A percentile compares a stretch with the other conserved stretches of the same genome.
These are phyloP conservation scores for Thielaviopsis ethacetica DNA, from an alignment of 2,329 filamentous ascomycete genomes.

Conservation along the genomic window DNA sequence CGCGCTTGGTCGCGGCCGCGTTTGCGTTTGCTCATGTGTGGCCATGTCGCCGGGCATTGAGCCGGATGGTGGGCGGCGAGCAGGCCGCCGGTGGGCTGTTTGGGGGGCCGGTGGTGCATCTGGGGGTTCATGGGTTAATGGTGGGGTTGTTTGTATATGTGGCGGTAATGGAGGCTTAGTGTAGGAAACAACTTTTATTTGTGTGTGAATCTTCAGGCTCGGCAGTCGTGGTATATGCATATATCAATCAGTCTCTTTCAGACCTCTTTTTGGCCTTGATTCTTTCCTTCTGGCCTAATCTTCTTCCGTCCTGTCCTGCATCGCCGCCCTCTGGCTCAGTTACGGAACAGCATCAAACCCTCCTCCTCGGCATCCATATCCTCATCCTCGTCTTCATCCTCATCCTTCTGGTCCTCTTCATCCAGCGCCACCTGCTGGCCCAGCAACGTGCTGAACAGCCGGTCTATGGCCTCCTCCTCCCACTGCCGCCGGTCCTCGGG, in stretches of 20 bases:
- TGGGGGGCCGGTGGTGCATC: constrained; percentile 30
- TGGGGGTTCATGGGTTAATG: constrained; percentile 25
- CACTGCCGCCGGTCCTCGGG: constrained; percentile 67
- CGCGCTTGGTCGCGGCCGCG: constrained; percentile 22
- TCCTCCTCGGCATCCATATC: constrained; percentile 34
- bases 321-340: constrained; percentile 15
- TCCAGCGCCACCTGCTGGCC: constrained; percentile 52
- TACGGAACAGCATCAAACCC: constrained; percentile 36
- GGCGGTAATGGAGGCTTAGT: neutral
- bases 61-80: constrained; percentile 18
- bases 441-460: constrained; percentile 59
- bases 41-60: constrained; percentile 28
- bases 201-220: too few species aligned
- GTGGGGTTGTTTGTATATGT: constrained; percentile 20
- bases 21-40: constrained; percentile 33
- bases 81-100: constrained; percentile 17
- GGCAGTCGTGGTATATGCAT: constrained; percentile 5
- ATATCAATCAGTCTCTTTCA: neutral
- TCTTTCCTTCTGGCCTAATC: constrained; percentile 9
- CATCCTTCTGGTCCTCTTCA: constrained; percentile 37
- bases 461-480: constrained; percentile 64
- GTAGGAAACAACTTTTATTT: neutral
- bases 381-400: constrained; percentile 35
- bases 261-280: constrained; percentile 11
- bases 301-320: neutral